Evolutionary conservation across 805 yeast species (phyloP), one percentile per base, ranked within the genome.

Genomic region (Wickerhamiella sergipiensis): DNA sequence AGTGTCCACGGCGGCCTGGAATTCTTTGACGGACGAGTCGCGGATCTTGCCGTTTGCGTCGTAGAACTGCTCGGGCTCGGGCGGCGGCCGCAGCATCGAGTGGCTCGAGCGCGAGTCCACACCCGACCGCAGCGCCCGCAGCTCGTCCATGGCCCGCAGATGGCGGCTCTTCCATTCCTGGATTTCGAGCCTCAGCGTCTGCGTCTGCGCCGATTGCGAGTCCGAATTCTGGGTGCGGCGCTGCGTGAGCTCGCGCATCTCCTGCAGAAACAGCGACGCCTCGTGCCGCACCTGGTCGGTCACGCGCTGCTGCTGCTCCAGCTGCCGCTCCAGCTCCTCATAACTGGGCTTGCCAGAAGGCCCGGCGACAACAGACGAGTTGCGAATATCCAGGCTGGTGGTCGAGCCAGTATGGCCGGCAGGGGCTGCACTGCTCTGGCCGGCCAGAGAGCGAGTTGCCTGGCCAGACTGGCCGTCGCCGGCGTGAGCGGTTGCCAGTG

Each of bases 251-350:
- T 58, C 53, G n/a, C 68, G 60, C 72, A 70, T 67, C 46, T 70
- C 72, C 6, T 52, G 56, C 18, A 70, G 54, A 46, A 67, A 64
- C 22, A 49, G 57, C 8, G 63, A 55, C 1, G 73, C 71, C 52
- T 69, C 72, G 6, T 57, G 48, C 15, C 70, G 61, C 13, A 69
- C 70, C 51, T 64, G 65, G 26, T 67, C 69, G 0, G 71, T 68
- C 7, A 65, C 56, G 45, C 50, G 46, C 38, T 55, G 55, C 52
- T 61, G 64, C 42, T 57, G 57, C 33, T 59, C 60, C 33, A 59
- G 52, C 29, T 55, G 55, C 24, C 22, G 21, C 15, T 50, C 46
- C 40, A 55, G 49, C n/a, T 29, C 52, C n/a, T 48, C 48, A 50
- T 53, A 53, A 43, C 47, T 4, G 7, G 40, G 40, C 19, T 36